Conservation (phyloP, 345 rosid genomes). For the Gossypium australe region DNA sequence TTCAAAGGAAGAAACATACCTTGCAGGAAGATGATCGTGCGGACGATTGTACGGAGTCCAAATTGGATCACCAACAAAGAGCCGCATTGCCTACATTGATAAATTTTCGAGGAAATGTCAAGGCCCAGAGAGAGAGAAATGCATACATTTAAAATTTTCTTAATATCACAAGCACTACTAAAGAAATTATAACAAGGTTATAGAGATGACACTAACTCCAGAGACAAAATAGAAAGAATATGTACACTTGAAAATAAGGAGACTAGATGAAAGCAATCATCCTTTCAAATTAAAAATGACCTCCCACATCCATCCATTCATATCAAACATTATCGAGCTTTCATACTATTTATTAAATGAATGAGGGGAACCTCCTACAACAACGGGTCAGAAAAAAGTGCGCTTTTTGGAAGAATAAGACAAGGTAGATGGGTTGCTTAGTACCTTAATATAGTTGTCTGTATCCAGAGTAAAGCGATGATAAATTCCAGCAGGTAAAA, state of each 20-base stretch:
- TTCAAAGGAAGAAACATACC: constrained; percentile 26
- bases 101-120: neutral
- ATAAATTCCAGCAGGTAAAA: constrained; percentile 5
- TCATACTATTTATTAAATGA: neutral
- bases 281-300: neutral
- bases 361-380: neutral
- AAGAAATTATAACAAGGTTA: neutral
- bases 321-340: neutral
- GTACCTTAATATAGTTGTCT: constrained; percentile 4
- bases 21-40: constrained; percentile 61
- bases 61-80: constrained; percentile 62
- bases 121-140: neutral
- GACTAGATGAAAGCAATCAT: neutral
- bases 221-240: neutral
- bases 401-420: neutral
- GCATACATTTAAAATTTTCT: neutral
- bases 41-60: constrained; percentile 79
- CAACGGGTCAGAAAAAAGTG: neutral
- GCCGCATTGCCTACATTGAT: constrained; percentile 62
- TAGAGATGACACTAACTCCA: neutral
- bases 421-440: neutral
- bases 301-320: neutral
- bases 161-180: neutral
- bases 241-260: neutral
- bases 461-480: constrained; percentile 4